These are phyloP conservation scores for Plasmopara viticola DNA, from an alignment of 352 stramenopile species.

Conservation along the genomic window DNA sequence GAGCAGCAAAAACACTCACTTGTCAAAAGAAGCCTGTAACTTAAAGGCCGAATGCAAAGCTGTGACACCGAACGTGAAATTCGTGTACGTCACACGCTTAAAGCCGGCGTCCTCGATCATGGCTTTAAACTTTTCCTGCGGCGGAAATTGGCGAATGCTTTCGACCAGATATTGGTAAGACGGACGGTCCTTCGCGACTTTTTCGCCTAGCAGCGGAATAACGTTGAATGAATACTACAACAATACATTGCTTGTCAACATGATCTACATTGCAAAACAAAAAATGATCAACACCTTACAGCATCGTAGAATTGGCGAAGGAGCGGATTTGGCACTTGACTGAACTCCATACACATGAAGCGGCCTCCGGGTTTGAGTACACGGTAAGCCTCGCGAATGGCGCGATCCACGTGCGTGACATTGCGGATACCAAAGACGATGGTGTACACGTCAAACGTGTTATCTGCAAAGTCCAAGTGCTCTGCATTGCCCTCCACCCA, in stretches of 20 bases:
- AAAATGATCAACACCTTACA: slow-evolving; percentile 28
- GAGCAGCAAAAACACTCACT: background rate
- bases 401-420: slow-evolving; percentile 95
- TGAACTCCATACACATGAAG: slow-evolving; percentile 99
- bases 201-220: slow-evolving; percentile 92
- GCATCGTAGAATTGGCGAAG: slow-evolving; percentile 93
- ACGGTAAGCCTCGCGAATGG: slow-evolving; percentile 92
- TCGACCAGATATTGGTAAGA: slow-evolving; percentile 99
- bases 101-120: slow-evolving; percentile 96
- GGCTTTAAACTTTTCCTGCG: slow-evolving; percentile 91
- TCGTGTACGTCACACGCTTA: slow-evolving; percentile 89
- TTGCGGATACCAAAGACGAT: slow-evolving; percentile 99
- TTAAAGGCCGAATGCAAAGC: slow-evolving; percentile 97
- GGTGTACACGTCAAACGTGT: slow-evolving; percentile 98
- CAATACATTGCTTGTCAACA: background rate
- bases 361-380: slow-evolving; percentile 94
- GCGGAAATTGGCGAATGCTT: slow-evolving; percentile 98
- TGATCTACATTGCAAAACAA: background rate
- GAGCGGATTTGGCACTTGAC: slow-evolving; percentile 89
- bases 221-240: slow-evolving; percentile 96
- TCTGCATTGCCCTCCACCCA: slow-evolving; percentile 97
- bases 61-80: slow-evolving; percentile 96
- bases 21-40: slow-evolving; percentile 38
- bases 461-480: slow-evolving; percentile 90
- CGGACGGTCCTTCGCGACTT: slow-evolving; percentile 92